A percentile compares a stretch with the other conserved stretches of the same genome.
phyloP scores from a whole-genome alignment of 1,284 basidiomycete genomes.

The Pseudozyma sp. region DNA sequence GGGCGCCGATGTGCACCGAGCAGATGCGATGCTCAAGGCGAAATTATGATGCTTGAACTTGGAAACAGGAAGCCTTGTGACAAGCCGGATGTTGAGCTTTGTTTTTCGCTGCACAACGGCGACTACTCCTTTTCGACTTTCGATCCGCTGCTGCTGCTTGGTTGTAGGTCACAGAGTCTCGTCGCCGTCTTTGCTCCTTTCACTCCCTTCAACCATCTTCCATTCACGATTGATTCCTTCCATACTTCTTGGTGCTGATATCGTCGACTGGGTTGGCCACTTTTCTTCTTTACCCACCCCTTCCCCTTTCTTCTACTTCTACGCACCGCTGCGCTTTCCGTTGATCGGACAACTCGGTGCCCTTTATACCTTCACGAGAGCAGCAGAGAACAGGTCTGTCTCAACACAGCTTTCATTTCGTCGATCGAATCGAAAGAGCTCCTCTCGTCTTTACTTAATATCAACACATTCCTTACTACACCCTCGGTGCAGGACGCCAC shows the following conservation, averaged over 20 bases:
- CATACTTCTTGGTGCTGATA: not conserved
- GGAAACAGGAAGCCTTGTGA: not conserved
- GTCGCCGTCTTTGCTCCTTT: not conserved
- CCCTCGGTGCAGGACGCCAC: slow-evolving; percentile 31
- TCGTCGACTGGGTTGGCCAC: slow-evolving; percentile 18
- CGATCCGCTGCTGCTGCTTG: not conserved
- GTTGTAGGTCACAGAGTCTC: not conserved
- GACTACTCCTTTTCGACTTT: too few species aligned
- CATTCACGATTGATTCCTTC: not conserved
- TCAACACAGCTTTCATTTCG: slow-evolving; percentile 7
- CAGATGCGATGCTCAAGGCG: not conserved
- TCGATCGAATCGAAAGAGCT: slow-evolving; percentile 18
- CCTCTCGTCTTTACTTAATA: slow-evolving; percentile 1
- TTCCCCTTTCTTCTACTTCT: slow-evolving; percentile 12
- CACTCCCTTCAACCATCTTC: slow-evolving; percentile 13
- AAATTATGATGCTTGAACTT: not conserved
- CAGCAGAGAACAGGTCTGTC: slow-evolving; percentile 10
- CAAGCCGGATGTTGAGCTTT: too few species aligned
- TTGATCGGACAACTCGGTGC: slow-evolving; percentile 26
- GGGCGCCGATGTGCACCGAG: not conserved
- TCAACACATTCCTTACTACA: slow-evolving; percentile 12
- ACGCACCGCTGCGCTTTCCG: slow-evolving; percentile 1
- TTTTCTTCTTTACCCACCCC: not conserved
- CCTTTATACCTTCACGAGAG: slow-evolving; percentile 4
- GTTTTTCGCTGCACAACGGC: too few species aligned